Percentiles rank a stretch among this genome's conserved stretches.
Conservation (phyloP, 2,329 filamentous ascomycete species). For the Juglanconis juglandina region DNA sequence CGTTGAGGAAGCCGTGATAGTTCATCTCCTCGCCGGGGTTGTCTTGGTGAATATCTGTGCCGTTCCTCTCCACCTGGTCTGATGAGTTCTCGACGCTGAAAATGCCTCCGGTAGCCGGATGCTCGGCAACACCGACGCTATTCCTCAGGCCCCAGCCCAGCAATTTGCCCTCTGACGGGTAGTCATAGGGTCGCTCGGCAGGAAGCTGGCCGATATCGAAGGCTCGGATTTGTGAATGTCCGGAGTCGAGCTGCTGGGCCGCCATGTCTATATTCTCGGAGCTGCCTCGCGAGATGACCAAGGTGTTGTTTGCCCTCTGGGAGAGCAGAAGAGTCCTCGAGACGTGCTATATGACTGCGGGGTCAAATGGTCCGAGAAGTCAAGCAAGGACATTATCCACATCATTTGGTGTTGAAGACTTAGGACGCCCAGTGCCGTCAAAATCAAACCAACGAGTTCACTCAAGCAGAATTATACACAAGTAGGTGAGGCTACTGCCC, state of each 20-base stretch:
- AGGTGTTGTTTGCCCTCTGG: constrained; percentile 46
- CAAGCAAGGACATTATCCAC: not conserved
- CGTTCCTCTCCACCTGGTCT: constrained; percentile 54
- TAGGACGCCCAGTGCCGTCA: too few relatives aligned
- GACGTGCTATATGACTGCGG: constrained; percentile 40
- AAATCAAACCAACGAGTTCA: not conserved
- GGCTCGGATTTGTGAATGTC: constrained; percentile 65
- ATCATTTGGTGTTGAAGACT: too few relatives aligned
- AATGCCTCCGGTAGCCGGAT: constrained; percentile 45
- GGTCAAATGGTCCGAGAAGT: not conserved
- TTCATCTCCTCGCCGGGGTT: constrained; percentile 73
- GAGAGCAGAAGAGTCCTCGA: constrained; percentile 67
- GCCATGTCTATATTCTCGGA: constrained; percentile 57
- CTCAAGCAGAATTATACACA: not conserved
- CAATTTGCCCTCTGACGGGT: constrained; percentile 42
- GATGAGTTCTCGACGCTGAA: constrained; percentile 65
- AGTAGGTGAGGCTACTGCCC: not conserved
- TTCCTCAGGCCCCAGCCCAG: constrained; percentile 68
- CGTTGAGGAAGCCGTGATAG: constrained; percentile 57
- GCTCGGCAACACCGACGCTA: constrained; percentile 63
- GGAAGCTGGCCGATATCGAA: constrained; percentile 40
- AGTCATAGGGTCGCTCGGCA: constrained; percentile 37
- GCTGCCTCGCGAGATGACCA: constrained; percentile 66
- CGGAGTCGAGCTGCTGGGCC: constrained; percentile 49
- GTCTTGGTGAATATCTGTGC: constrained; percentile 57